Conservation (phyloP, 306 rosid genomes). For the Adenanthera pavonina region DNA sequence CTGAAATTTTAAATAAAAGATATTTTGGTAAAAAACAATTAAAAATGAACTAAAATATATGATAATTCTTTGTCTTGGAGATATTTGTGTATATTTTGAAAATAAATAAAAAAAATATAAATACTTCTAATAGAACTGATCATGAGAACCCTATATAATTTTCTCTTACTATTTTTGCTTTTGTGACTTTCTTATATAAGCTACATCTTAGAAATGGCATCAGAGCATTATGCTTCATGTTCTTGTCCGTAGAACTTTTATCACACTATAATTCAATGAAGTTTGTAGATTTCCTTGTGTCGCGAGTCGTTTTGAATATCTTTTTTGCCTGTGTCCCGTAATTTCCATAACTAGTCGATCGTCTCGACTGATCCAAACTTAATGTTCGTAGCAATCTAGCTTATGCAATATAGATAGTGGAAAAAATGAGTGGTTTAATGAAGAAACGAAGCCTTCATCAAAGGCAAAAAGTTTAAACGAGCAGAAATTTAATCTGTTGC, state of each 20-base stretch:
- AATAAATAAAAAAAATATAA: no score
- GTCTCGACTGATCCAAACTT: not conserved
- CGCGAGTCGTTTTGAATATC: conserved; percentile 1
- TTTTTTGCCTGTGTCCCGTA: conserved; percentile 20
- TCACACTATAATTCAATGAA: conserved; percentile 28
- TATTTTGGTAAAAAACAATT: no score
- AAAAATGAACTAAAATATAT: no score
- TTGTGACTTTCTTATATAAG: conserved; percentile 31
- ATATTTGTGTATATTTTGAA: no score
- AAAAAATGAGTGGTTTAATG: conserved; percentile 24
- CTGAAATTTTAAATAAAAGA: no score
- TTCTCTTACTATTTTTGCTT: conserved; percentile 26
- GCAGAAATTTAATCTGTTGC: not conserved
- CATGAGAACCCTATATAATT: no score
- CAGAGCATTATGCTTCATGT: conserved; percentile 29
- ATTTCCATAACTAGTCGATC: not conserved
- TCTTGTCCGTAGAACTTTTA: conserved; percentile 32
- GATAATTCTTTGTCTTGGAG: no score
- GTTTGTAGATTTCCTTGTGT: conserved; percentile 45
- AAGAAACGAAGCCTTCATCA: not conserved
- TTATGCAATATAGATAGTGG: not conserved
- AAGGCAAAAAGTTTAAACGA: not conserved
- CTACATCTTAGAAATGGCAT: conserved; percentile 29
- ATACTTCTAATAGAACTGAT: no score
- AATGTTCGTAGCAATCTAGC: not conserved